These are phyloP conservation scores for Grigorovia humatica DNA, from an alignment of 805 yeast species.

Conservation along the genomic window DNA sequence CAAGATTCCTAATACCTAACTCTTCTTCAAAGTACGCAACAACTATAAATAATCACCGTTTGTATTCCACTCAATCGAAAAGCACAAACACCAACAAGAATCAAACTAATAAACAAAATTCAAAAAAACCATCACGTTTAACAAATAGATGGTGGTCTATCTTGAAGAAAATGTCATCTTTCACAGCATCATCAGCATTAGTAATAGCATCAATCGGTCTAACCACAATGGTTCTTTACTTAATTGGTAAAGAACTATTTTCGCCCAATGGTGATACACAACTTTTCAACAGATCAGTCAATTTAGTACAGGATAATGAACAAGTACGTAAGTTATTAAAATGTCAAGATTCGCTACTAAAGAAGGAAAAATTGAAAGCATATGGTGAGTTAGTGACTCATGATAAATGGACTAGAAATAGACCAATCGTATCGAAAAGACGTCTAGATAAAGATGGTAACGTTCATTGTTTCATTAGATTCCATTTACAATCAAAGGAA, in stretches of 20 bases:
- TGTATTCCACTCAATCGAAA: not conserved
- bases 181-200: constrained; percentile 47
- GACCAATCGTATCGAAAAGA: constrained; percentile 63
- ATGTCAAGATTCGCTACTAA: constrained; percentile 30
- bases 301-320: constrained; percentile 59
- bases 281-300: constrained; percentile 79
- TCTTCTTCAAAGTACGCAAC: not conserved
- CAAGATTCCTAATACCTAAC: not conserved
- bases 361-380: constrained; percentile 61
- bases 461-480: constrained; percentile 74
- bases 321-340: constrained; percentile 48
- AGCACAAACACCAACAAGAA: not conserved
- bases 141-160: not conserved
- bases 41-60: not conserved
- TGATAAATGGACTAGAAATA: constrained; percentile 79
- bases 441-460: constrained; percentile 64
- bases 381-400: constrained; percentile 59
- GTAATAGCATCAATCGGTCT: constrained; percentile 63
- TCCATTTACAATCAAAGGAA: constrained; percentile 67
- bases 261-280: constrained; percentile 89
- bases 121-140: not conserved
- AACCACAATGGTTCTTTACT: constrained; percentile 57
- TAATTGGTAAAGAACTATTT: constrained; percentile 68
- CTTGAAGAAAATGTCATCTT: constrained; percentile 48
- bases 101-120: not conserved